These are phyloP conservation scores for Mortierella sp. DNA, from an alignment of 371 early-diverging fungal species.

Conservation along the genomic window DNA sequence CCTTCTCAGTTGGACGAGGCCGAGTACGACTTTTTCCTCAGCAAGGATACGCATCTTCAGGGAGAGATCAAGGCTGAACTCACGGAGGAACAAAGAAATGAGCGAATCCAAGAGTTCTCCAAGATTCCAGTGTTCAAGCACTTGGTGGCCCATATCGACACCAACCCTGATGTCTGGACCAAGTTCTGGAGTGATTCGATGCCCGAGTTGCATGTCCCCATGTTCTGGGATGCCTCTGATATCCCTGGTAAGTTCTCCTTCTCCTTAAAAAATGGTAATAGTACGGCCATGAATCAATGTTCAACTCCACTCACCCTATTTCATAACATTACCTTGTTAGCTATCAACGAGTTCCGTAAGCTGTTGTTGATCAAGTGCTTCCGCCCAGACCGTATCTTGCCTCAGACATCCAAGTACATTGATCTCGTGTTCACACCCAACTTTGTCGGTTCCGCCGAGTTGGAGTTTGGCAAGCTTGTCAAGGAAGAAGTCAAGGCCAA, in stretches of 20 bases:
- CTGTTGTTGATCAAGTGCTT: conserved; percentile 86
- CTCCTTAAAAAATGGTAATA: no score
- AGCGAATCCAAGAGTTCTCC: conserved; percentile 64
- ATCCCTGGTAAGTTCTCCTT: conserved; percentile 63
- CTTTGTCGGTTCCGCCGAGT: conserved; percentile 69
- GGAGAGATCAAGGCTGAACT: conserved; percentile 56
- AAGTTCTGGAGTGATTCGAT: conserved; percentile 63
- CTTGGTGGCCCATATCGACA: conserved; percentile 64
- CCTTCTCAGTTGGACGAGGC: conserved; percentile 68
- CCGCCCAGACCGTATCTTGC: conserved; percentile 88
- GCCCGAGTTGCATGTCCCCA: conserved; percentile 74
- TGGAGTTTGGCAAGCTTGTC: conserved; percentile 79
- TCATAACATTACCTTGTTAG: no score
- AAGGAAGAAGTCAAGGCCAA: conserved; percentile 75
- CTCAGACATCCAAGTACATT: conserved; percentile 81
- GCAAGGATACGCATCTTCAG: conserved; percentile 59
- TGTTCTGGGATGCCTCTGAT: conserved; percentile 66
- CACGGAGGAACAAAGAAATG: conserved; percentile 72
- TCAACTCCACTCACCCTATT: no score
- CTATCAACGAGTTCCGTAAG: conserved; percentile 66
- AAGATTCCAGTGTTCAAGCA: conserved; percentile 66
- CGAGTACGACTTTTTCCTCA: conserved; percentile 78
- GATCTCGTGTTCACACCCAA: conserved; percentile 77
- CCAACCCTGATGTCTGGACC: conserved; percentile 65
- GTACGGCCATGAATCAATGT: no score